Percentiles rank a stretch among this genome's conserved stretches.
These are phyloP conservation scores for Piloderma croceum DNA, from an alignment of 768 basidiomycete species.

Conservation along the genomic window DNA sequence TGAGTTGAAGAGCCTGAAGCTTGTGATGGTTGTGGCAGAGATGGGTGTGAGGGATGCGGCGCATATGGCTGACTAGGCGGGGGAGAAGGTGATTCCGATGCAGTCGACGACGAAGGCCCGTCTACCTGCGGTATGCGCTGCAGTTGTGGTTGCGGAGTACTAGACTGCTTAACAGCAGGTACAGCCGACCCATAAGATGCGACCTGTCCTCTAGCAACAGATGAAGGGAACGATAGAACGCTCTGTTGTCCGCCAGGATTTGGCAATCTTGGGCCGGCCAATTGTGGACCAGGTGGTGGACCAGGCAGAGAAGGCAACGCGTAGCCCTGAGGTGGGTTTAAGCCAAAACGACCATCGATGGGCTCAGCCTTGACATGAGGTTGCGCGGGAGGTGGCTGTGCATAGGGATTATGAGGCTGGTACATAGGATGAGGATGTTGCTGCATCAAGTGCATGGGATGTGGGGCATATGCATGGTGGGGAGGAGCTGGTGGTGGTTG, in stretches of 20 bases:
- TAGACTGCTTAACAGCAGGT: constrained; percentile 3
- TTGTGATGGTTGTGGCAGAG: constrained; percentile 58
- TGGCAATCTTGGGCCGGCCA: constrained; percentile 45
- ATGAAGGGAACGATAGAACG: constrained; percentile 47
- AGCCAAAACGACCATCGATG: constrained; percentile 61
- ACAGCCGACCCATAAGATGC: neutral
- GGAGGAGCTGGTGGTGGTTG: constrained; percentile 42
- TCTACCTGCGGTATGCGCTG: constrained; percentile 71
- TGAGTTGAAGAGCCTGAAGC: constrained; percentile 30
- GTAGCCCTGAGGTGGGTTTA: constrained; percentile 37
- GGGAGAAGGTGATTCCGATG: constrained; percentile 24
- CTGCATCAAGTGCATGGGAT: constrained; percentile 55
- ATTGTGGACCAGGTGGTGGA: constrained; percentile 56
- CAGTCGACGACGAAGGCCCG: constrained; percentile 20
- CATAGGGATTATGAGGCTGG: constrained; percentile 47
- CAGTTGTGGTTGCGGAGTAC: constrained; percentile 21
- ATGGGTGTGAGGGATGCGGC: constrained; percentile 68
- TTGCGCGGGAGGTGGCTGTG: constrained; percentile 30
- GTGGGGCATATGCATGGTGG: constrained; percentile 52
- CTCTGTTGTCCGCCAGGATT: constrained; percentile 57
- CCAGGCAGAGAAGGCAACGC: constrained; percentile 53
- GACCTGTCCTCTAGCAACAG: neutral
- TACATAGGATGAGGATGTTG: constrained; percentile 47
- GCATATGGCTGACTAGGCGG: constrained; percentile 67
- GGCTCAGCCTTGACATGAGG: constrained; percentile 71